A percentile compares a stretch with the other conserved stretches of the same genome.
These are phyloP conservation scores for Dendrocalamus sinicus DNA, from an alignment of 176 grass and related monocot species.

Conservation along the genomic window DNA sequence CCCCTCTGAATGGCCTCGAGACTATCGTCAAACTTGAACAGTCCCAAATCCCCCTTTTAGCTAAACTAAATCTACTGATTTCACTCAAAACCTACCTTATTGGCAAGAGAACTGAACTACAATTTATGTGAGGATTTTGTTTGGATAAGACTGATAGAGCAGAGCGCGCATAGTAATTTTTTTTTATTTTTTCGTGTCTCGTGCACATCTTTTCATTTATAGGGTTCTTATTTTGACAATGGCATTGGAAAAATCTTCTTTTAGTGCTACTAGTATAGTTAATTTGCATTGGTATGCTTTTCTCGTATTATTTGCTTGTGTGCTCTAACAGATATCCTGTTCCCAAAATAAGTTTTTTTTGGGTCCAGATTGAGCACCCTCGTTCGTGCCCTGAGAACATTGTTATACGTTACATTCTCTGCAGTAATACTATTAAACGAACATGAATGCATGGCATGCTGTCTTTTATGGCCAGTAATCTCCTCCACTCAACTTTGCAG, in stretches of 20 bases:
- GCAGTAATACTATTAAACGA: not conserved
- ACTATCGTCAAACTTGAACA: not conserved
- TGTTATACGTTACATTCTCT: conserved; percentile 3
- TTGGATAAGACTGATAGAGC: conserved; percentile 12
- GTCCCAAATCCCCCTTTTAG: not conserved
- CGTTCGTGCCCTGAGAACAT: not conserved
- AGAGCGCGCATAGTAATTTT: not conserved
- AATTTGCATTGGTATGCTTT: not conserved
- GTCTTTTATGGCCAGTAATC: conserved; percentile 11
- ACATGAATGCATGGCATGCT: not conserved
- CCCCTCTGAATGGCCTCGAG: too few relatives aligned
- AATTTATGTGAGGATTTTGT: conserved; percentile 18
- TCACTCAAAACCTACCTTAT: conserved; percentile 16
- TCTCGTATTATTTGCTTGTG: not conserved
- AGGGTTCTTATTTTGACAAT: conserved; percentile 30
- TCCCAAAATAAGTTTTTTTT: conserved; percentile 29
- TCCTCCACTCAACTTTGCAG: conserved; percentile 45
- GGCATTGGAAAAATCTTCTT: conserved; percentile 1
- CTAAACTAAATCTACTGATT: not conserved
- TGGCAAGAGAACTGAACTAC: not conserved
- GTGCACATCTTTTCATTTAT: conserved; percentile 9
- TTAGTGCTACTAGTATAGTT: not conserved
- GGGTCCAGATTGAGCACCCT: conserved; percentile 19
- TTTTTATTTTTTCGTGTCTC: not conserved
- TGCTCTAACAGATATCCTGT: conserved; percentile 33